phyloP scores from a whole-genome alignment of 2,329 filamentous ascomycete genomes.

The Penicillium sp. region DNA sequence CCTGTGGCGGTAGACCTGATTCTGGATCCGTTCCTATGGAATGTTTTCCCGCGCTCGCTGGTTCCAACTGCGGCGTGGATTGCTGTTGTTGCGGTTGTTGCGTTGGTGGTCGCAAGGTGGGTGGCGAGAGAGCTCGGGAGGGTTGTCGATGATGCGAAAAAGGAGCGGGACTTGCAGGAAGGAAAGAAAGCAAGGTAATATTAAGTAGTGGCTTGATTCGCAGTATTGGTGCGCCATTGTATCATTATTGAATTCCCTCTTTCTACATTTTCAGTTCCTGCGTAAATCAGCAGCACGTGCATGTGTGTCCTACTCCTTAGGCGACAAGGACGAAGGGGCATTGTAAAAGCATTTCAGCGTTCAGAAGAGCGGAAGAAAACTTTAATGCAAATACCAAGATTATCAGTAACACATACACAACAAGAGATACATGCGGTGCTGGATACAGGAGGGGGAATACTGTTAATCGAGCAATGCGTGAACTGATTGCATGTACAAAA shows the following conservation, averaged over 20 bases:
- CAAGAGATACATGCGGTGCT: background rate
- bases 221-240: background rate
- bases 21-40: conserved; percentile 80
- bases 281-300: background rate
- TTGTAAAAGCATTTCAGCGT: background rate
- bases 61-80: conserved; percentile 70
- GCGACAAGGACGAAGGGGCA: background rate
- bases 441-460: conserved; percentile 10
- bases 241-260: background rate
- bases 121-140: conserved; percentile 26
- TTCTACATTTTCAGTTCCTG: background rate
- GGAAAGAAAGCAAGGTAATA: conserved; percentile 23
- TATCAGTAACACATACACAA: background rate
- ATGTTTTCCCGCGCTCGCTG: conserved; percentile 76
- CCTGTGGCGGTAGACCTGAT: conserved; percentile 76
- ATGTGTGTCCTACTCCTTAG: background rate
- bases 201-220: background rate
- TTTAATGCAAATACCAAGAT: background rate
- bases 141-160: conserved; percentile 21
- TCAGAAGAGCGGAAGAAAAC: background rate
- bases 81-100: conserved; percentile 55
- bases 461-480: background rate
- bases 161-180: conserved; percentile 5
- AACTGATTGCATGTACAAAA: background rate
- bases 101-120: conserved; percentile 47